Evolutionary conservation across 495 filamentous ascomycete species (phyloP).

Genomic region (Xylaria longipes): DNA sequence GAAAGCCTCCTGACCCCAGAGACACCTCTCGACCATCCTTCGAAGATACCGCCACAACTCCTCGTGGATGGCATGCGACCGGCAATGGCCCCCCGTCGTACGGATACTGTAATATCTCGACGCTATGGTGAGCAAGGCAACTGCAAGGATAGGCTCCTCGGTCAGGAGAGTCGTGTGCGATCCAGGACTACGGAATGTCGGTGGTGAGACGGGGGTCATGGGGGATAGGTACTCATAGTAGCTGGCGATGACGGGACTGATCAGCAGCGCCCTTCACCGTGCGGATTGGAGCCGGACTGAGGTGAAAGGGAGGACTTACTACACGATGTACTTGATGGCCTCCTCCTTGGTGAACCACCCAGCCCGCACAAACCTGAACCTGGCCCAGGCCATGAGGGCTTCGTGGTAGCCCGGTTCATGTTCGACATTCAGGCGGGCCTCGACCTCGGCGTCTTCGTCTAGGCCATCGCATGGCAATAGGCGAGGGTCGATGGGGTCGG

Average conservation of each 20-base stretch:
- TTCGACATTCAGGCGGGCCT: slow-evolving; percentile 41
- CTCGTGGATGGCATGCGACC: slow-evolving; percentile 91
- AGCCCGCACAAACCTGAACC: slow-evolving; percentile 88
- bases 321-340: slow-evolving; percentile 89
- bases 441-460: slow-evolving; percentile 46
- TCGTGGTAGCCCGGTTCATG: slow-evolving; percentile 62
- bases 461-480: slow-evolving; percentile 33
- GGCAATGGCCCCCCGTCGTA: slow-evolving; percentile 80
- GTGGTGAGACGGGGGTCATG: slow-evolving; percentile 88
- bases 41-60: slow-evolving; percentile 94
- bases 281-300: too few species aligned
- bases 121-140: slow-evolving; percentile 88
- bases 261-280: slow-evolving; percentile 28
- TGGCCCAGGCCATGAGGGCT: slow-evolving; percentile 84
- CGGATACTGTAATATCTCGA: slow-evolving; percentile 82
- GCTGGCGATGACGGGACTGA: slow-evolving; percentile 46
- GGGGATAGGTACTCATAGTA: slow-evolving; percentile 91
- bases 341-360: slow-evolving; percentile 97
- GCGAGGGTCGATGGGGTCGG: slow-evolving; percentile 40
- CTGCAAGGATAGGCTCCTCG: slow-evolving; percentile 88
- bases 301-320: slow-evolving; percentile 59
- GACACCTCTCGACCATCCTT: slow-evolving; percentile 90
- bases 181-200: slow-evolving; percentile 76
- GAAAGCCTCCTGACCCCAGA: slow-evolving; percentile 96
- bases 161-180: slow-evolving; percentile 78